phyloP scores from a whole-genome alignment of 495 filamentous ascomycete species.

The Hypoxylon subgilvum region DNA sequence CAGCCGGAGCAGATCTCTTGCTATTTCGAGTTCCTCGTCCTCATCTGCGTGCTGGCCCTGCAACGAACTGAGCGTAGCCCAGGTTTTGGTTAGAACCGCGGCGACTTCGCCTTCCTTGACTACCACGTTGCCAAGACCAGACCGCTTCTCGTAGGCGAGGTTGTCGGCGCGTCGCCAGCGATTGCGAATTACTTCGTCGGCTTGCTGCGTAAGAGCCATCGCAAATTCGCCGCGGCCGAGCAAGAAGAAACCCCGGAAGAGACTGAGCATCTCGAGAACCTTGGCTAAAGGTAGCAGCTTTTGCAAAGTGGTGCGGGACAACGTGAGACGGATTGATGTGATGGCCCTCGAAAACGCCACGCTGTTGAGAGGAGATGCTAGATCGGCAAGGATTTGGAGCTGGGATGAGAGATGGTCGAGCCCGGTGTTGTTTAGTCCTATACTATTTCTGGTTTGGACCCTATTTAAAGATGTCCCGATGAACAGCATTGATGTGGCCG shows the following conservation, averaged over 20 bases:
- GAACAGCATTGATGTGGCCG: slow-evolving; percentile 84
- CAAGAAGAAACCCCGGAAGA: slow-evolving; percentile 86
- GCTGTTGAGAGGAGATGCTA: slow-evolving; percentile 75
- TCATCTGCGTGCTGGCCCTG: slow-evolving; percentile 75
- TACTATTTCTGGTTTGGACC: slow-evolving; percentile 61
- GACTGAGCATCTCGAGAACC: slow-evolving; percentile 74
- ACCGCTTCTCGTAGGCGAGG: slow-evolving; percentile 58
- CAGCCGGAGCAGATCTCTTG: slow-evolving; percentile 75
- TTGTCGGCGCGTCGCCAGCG: slow-evolving; percentile 62
- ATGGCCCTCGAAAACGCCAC: slow-evolving; percentile 73
- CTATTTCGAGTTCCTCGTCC: slow-evolving; percentile 78
- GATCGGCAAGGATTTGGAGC: slow-evolving; percentile 69
- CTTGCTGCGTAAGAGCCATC: slow-evolving; percentile 80
- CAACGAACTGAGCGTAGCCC: slow-evolving; percentile 75
- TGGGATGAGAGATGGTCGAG: slow-evolving; percentile 70
- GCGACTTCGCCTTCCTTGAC: slow-evolving; percentile 88
- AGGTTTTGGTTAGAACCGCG: slow-evolving; percentile 73
- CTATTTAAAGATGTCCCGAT: slow-evolving; percentile 89
- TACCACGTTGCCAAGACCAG: slow-evolving; percentile 60
- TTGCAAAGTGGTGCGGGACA: slow-evolving; percentile 81
- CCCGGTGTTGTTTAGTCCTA: slow-evolving; percentile 62
- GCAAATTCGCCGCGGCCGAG: slow-evolving; percentile 90
- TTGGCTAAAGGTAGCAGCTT: slow-evolving; percentile 76
- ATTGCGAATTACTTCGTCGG: slow-evolving; percentile 71
- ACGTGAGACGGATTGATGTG: slow-evolving; percentile 73